phyloP scores from a whole-genome alignment of 495 filamentous ascomycete species.

The Penicillium herquei region DNA sequence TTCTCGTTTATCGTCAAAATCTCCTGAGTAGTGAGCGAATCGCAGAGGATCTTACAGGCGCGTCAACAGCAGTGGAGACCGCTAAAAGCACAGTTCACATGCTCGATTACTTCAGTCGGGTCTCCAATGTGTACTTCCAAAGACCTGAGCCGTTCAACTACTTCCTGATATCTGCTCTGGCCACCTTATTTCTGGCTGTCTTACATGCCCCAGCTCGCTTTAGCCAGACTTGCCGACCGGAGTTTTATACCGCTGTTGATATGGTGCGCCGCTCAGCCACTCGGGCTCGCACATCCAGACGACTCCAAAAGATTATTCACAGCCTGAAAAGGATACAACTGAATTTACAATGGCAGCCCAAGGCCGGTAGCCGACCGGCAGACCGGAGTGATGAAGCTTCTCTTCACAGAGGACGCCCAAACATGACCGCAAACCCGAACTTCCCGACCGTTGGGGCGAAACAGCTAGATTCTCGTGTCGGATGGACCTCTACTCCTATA shows the following conservation, averaged over 20 bases:
- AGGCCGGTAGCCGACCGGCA: background rate
- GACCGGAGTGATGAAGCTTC: background rate
- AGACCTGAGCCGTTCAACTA: conserved; percentile 82
- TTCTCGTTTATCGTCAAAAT: conserved; percentile 75
- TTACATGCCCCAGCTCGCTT: conserved; percentile 75
- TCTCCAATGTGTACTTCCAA: conserved; percentile 69
- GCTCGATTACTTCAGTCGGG: conserved; percentile 67
- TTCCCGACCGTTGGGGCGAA: background rate
- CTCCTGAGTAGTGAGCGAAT: conserved; percentile 70
- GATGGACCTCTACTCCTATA: conserved; percentile 6
- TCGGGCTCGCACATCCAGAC: conserved; percentile 33
- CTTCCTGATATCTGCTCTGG: conserved; percentile 75
- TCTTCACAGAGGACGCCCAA: background rate
- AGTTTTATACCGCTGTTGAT: conserved; percentile 80
- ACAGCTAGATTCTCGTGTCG: background rate
- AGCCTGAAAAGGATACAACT: conserved; percentile 38
- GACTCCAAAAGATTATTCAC: conserved; percentile 41
- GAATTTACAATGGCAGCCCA: conserved; percentile 15
- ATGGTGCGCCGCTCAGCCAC: conserved; percentile 64
- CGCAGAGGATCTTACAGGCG: conserved; percentile 59
- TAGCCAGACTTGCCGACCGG: conserved; percentile 62
- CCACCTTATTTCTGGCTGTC: conserved; percentile 76
- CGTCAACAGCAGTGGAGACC: conserved; percentile 66
- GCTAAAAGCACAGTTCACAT: conserved; percentile 76
- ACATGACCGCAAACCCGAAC: background rate